These are phyloP conservation scores for Talaromyces sp. DNA, from an alignment of 2,329 filamentous ascomycete genomes.

Conservation along the genomic window DNA sequence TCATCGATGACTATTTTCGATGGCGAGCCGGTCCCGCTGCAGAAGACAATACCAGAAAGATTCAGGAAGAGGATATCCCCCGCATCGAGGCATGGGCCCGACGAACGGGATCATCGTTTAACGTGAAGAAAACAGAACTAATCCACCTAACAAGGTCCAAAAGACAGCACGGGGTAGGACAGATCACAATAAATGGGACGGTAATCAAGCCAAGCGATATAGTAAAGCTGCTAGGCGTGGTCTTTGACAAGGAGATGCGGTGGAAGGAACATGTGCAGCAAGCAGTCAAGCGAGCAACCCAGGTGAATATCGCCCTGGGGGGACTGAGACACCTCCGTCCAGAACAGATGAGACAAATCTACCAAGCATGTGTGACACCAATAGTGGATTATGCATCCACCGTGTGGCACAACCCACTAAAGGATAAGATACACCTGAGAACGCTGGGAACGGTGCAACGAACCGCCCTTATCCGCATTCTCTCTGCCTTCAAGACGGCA, in stretches of 20 bases:
- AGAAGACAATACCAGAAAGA: constrained; percentile 25
- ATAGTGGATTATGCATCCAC: constrained; percentile 26
- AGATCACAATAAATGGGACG: background rate
- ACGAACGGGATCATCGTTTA: constrained; percentile 27
- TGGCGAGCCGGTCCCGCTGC: constrained; percentile 22
- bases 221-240: constrained; percentile 27
- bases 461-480: constrained; percentile 21
- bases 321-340: constrained; percentile 24
- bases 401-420: constrained; percentile 24
- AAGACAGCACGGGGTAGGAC: constrained; percentile 15
- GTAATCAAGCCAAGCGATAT: background rate
- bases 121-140: constrained; percentile 29
- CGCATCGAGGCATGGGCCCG: constrained; percentile 26
- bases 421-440: constrained; percentile 24
- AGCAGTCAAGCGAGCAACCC: constrained; percentile 22
- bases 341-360: constrained; percentile 25
- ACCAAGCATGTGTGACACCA: constrained; percentile 24
- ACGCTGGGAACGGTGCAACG: constrained; percentile 24
- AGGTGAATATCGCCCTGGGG: constrained; percentile 19
- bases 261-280: constrained; percentile 26
- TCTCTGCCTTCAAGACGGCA: constrained; percentile 25
- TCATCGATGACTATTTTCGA: constrained; percentile 28
- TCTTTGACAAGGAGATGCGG: constrained; percentile 25
- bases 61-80: constrained; percentile 27
- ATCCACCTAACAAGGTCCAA: constrained; percentile 29